Base-by-base conservation (phyloP, 331 rosid species). In the Quercus phellos region DNA sequence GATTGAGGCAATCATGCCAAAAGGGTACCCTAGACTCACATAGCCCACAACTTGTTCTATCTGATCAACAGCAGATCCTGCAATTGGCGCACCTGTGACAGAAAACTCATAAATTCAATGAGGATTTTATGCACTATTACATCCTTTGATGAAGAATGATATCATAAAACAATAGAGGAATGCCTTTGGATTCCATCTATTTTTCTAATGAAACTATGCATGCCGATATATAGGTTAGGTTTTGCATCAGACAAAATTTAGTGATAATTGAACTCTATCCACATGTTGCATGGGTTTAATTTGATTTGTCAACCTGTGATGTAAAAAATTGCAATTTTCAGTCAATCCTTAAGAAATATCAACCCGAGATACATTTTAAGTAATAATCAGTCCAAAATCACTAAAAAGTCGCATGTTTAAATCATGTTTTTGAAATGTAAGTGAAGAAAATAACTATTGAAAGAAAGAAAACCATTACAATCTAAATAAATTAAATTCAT, bases 1-100 rank as follows among this genome's bases (percentile, higher is more conserved):
- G 77, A 95, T 85, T 0, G 99, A 93, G 55, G 96, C 98, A 42
- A 82, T 66, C 78, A 91, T 74, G 77, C 99, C 99, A 26, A 95
- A 95, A 50, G 99, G 99, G 80, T 93, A 95, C 13, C 99, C 99
- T 68, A 95, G 85, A 81, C 98, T 84, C 32, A 91, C 89, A 84
- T 95, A 91, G 18, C 90, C 99, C 56, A 95, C 90, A 6, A 89
- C 98, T 63, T 90, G 83, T 43, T 90, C 91, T 14, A 95, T 79
- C 85, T 90, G 87, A 88, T 91, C 94, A 56, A 90, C 94, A 0
- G 99, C 90, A 32, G 97, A 91, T 16, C 99, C 99, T 19, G 99
- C 90, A 77, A 92, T 89, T 13, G 98, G 99, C 3, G 97, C 98
- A 21, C 98, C 98, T 94, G 89, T 26, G 55, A 61, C 29, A 17